Evolutionary conservation across 2,329 filamentous ascomycete species (phyloP), one percentile per base, ranked within the genome.

Genomic region (Coniochaeta ligniaria): DNA sequence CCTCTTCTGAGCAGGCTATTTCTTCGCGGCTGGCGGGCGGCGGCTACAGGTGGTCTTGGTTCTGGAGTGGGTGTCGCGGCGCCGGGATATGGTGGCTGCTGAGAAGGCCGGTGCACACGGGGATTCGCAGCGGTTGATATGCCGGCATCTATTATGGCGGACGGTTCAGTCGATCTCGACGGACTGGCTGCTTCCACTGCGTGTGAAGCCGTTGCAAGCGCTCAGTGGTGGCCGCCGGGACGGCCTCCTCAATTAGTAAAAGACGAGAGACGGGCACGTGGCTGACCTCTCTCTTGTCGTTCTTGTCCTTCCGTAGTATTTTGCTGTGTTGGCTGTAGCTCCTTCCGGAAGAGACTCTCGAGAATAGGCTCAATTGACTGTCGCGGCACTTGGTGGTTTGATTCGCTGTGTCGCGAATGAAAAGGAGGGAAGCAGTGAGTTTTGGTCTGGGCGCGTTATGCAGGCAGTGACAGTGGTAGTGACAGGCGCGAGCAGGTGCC

Each of bases 161-260:
- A 33, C 61, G 65, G 41, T 60, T 66, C 62, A 57, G 63, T 59
- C 58, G 64, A 63, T 58, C 60, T 60, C 60, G 60, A 57, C 54
- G 64, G 60, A 60, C 62, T 54, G 59, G 60, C 63, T 67, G 66
- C 58, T 62, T 66, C 54, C 61, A 68, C 65, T 66, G 74, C 71
- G 75, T 76, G 72, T 65, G 79, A 74, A 80, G 78, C 78, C 79
- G 79, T 81, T 73, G 77, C 75, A 74, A 74, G 69, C 70, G 74
- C 65, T 69, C 66, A 66, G 71, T 72, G 75, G 75, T 76, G 73
- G 73, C 77, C 76, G 78, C 72, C 71, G 72, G 68, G 68, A 79
- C 74, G 77, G 78, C 76, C 74, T 75, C 76, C 75, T 66, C 64
- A 62, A 62, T 61, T 28, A 24, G 6, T 52, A 31, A 52, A 52